Percentiles rank a stretch among this genome's conserved stretches.
Conservation (phyloP, 2,329 filamentous ascomycete genomes). For the Diaporthe helianthi region DNA sequence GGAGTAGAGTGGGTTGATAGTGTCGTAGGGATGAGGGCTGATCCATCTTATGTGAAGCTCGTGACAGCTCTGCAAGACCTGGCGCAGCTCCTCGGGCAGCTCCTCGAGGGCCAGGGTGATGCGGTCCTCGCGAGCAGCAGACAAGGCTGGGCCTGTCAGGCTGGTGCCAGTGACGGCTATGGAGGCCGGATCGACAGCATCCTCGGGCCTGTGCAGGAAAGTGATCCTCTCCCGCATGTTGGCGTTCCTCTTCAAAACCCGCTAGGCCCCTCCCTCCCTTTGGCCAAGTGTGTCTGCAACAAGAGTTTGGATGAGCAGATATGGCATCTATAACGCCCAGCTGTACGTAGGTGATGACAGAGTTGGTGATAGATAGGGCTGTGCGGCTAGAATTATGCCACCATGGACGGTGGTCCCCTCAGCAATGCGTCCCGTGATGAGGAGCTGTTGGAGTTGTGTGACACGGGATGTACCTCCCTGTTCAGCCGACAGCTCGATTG, state of each 20-base stretch:
- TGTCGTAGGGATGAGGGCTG: slow-evolving; percentile 62
- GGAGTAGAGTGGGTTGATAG: slow-evolving; percentile 75
- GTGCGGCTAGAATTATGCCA: not conserved
- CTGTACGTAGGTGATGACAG: not conserved
- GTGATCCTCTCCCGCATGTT: slow-evolving; percentile 81
- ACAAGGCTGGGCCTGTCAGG: slow-evolving; percentile 63
- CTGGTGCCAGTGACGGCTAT: slow-evolving; percentile 64
- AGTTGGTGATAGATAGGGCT: not conserved
- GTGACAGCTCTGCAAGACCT: slow-evolving; percentile 67
- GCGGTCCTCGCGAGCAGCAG: slow-evolving; percentile 79
- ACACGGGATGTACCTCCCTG: not conserved
- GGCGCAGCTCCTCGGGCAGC: slow-evolving; percentile 71
- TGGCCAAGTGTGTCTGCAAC: not conserved
- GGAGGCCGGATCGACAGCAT: slow-evolving; percentile 68
- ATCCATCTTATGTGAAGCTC: slow-evolving; percentile 84
- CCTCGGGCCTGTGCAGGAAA: slow-evolving; percentile 72
- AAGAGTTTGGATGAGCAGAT: not conserved
- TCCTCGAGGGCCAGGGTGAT: slow-evolving; percentile 77
- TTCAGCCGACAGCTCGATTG: slow-evolving; percentile 20
- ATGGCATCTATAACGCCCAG: not conserved
- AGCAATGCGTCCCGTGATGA: not conserved
- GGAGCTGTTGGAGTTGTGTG: not conserved
- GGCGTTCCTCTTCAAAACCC: not conserved
- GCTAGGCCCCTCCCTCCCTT: not conserved
- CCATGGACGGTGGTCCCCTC: not conserved